Evolutionary conservation across 139 green algal genomes (phyloP).

Genomic region (Ettlia oleoabundans): DNA sequence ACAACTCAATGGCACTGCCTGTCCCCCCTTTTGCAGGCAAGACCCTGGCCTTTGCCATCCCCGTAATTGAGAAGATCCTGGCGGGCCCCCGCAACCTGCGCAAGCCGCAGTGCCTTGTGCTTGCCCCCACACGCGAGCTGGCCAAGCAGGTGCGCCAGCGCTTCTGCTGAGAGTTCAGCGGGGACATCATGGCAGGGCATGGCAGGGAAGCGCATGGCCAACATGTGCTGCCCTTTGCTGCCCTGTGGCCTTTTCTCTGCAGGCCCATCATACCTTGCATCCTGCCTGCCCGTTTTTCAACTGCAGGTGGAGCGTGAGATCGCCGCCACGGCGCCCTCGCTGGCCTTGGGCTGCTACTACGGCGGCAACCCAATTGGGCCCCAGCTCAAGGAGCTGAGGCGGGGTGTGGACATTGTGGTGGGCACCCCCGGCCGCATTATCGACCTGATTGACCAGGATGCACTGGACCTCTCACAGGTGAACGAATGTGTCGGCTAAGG

Average conservation of each 20-base stretch:
- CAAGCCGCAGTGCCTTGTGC: slow-evolving; percentile 82
- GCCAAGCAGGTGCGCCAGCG: no score
- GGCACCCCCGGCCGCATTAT: slow-evolving; percentile 97
- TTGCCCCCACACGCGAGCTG: slow-evolving; percentile 98
- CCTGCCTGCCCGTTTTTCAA: not conserved
- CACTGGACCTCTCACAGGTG: slow-evolving; percentile 75
- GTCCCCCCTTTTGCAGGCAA: slow-evolving; percentile 69
- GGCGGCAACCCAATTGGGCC: slow-evolving; percentile 81
- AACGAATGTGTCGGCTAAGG: not conserved
- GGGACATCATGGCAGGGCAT: no score
- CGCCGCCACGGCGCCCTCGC: slow-evolving; percentile 63
- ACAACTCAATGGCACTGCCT: not conserved
- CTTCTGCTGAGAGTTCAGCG: no score
- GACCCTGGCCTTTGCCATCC: slow-evolving; percentile 98
- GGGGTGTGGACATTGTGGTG: slow-evolving; percentile 94
- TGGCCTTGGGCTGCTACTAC: slow-evolving; percentile 87
- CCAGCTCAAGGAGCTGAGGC: slow-evolving; percentile 74
- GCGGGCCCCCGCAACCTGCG: slow-evolving; percentile 46
- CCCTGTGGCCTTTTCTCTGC: no score
- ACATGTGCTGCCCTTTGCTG: no score
- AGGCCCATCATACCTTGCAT: no score
- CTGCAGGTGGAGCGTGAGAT: slow-evolving; percentile 97
- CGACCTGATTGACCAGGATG: slow-evolving; percentile 90
- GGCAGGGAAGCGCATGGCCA: no score
- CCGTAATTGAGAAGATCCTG: slow-evolving; percentile 92